These are phyloP conservation scores for Phytophthora brassicae DNA, from an alignment of 352 stramenopile species.

Conservation along the genomic window DNA sequence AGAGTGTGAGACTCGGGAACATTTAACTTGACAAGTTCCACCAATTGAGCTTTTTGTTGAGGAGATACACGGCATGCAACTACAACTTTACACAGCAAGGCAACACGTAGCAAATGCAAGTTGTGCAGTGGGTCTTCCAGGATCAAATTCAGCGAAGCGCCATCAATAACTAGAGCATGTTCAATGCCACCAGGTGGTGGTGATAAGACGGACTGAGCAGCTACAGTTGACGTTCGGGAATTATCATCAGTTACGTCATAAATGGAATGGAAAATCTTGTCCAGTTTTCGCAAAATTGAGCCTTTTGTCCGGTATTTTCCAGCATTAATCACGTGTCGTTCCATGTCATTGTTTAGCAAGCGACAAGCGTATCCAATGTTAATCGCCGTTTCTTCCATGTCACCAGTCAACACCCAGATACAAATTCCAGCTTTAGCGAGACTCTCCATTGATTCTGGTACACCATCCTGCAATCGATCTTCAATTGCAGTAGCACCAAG, in stretches of 20 bases:
- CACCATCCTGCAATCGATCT: conserved; percentile 81
- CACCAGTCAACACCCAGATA: conserved; percentile 88
- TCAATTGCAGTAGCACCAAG: conserved; percentile 87
- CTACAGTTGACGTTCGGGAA: conserved; percentile 20
- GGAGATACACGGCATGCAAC: conserved; percentile 98
- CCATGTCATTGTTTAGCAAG: conserved; percentile 93
- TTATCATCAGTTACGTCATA: conserved; percentile 33
- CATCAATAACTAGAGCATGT: conserved; percentile 94
- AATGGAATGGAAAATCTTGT: conserved; percentile 81
- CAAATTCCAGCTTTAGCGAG: conserved; percentile 77
- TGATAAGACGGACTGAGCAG: conserved; percentile 32
- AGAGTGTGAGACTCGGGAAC: conserved; percentile 82
- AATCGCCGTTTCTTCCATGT: conserved; percentile 91
- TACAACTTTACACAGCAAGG: conserved; percentile 94
- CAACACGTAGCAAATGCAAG: conserved; percentile 79
- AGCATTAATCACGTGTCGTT: conserved; percentile 83
- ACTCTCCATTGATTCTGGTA: conserved; percentile 79
- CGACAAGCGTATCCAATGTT: conserved; percentile 89
- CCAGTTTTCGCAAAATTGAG: conserved; percentile 64
- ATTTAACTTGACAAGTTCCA: conserved; percentile 94
- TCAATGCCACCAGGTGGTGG: conserved; percentile 39
- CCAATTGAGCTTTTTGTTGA: conserved; percentile 97
- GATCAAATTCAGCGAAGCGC: conserved; percentile 86
- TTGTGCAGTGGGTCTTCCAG: conserved; percentile 74
- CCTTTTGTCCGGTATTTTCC: conserved; percentile 69